Conservation (phyloP, 495 filamentous ascomycete species). For the Aspergillus bertholletiae region DNA sequence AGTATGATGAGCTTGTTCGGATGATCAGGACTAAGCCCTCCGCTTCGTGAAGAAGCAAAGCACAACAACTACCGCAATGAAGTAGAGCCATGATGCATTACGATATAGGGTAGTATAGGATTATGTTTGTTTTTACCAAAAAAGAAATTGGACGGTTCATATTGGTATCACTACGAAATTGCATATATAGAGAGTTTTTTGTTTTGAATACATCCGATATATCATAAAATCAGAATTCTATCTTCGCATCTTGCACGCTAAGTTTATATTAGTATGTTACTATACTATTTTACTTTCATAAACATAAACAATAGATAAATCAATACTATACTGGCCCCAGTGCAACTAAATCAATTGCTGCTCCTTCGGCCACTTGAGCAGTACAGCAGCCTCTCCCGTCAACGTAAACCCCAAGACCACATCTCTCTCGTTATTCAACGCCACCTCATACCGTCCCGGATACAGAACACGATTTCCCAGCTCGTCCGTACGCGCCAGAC, state of each 20-base stretch:
- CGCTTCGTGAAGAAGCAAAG: not conserved
- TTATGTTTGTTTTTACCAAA: not conserved
- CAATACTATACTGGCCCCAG: not conserved
- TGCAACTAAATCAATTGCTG: slow-evolving; percentile 20
- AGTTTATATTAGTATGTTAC: no score
- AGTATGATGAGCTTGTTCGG: slow-evolving; percentile 41
- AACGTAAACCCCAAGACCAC: slow-evolving; percentile 27
- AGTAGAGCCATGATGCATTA: no score
- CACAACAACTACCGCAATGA: no score
- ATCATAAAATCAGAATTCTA: no score
- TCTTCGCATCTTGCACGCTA: no score
- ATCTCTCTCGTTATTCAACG: slow-evolving; percentile 47
- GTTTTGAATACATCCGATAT: no score
- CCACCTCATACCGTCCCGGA: slow-evolving; percentile 60
- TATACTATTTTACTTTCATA: no score
- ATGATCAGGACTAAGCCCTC: slow-evolving; percentile 2
- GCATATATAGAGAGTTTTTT: not conserved
- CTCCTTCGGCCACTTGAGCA: slow-evolving; percentile 33
- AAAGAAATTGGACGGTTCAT: not conserved
- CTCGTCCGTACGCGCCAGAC: slow-evolving; percentile 55
- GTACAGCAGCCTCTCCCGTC: slow-evolving; percentile 25
- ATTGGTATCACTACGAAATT: not conserved
- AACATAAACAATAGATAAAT: not conserved
- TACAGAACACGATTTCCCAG: slow-evolving; percentile 60
- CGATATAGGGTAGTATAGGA: no score